Evolutionary conservation across 78 protist species (phyloP), one percentile per base, ranked within the genome.

Genomic region (Dictyostelium citrinum): DNA sequence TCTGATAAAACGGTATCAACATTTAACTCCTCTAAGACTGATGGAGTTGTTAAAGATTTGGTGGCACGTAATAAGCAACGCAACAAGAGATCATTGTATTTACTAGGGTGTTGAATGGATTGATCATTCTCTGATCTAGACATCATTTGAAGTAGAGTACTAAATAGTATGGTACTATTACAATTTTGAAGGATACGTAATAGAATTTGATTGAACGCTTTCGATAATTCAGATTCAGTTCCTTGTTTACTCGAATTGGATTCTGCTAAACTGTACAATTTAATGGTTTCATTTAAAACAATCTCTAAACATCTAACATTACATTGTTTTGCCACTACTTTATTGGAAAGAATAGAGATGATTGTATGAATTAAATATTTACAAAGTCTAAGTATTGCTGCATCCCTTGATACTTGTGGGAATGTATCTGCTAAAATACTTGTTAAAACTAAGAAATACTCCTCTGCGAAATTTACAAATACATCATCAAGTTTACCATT

Each of bases 161-260:
- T 43, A 33, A 88, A 78, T 11, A 88, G 41, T 1, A 72, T 79
- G 22, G 85, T 88, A 6, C 33, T 37, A 27, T 88, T 41, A 35
- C 85, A 67, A 37, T 88, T 88, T 33, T 88, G 81, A 39, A 88
- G 76, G 6, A 74, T 61, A 78, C 93, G 80, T 5, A 88, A 11
- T 24, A 88, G 35, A 31, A 88, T 72, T 78, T 78, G 93, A 82
- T 88, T 88, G 46, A 88, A 82, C 68, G 93, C 93, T 49, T 88
- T 88, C 5, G 84, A 77, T 11, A 88, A 46, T 12, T 88, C 85
- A 5, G 81, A 61, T 58, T 84, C 91, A 39, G 64, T 49, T 24
- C 41, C 37, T 17, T 75, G 27, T 7, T 24, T 67, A 16, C 76
- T 58, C 27, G 37, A 46, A 14, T 29, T 31, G 2, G 77, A 70